A percentile compares a stretch with the other conserved stretches of the same genome.
Conservation (phyloP, 176 grass and related monocot genomes). For the Puccinellia tenuiflora region DNA sequence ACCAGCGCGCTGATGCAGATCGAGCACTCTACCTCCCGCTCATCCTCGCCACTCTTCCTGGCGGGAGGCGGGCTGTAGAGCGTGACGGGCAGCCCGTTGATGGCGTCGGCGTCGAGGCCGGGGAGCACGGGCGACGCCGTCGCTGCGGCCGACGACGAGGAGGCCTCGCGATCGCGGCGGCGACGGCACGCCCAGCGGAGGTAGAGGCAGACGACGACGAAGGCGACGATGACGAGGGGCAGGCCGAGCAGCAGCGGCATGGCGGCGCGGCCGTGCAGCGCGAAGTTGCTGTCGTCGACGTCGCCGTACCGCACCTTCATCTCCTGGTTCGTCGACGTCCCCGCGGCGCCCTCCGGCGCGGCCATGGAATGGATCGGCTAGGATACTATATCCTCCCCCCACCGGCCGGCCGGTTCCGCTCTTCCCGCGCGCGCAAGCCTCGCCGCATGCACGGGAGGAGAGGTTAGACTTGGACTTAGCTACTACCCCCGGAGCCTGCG, state of each 20-base stretch:
- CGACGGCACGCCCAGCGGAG: conserved; percentile 37
- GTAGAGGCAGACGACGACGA: conserved; percentile 42
- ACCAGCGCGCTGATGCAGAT: conserved; percentile 64
- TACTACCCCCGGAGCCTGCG: neutral
- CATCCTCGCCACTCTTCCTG: neutral
- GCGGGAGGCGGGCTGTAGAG: neutral
- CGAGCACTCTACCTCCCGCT: conserved; percentile 47
- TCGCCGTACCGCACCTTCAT: conserved; percentile 43
- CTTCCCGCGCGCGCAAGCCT: neutral
- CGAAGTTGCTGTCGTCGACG: conserved; percentile 55
- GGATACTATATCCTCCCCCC: neutral
- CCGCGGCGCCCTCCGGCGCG: conserved; percentile 36
- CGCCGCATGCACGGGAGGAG: neutral
- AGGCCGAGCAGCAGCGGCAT: conserved; percentile 32
- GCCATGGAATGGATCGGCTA: conserved; percentile 1
- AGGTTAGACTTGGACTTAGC: neutral
- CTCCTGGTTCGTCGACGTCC: conserved; percentile 3
- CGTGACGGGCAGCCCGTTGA: conserved; percentile 37
- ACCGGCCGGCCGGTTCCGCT: neutral
- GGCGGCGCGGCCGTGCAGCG: conserved; percentile 25
- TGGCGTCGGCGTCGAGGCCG: conserved; percentile 38
- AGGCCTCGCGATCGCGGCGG: neutral
- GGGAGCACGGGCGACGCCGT: neutral
- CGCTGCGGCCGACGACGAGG: neutral
- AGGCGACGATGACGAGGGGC: conserved; percentile 14